Evolutionary conservation across 495 filamentous ascomycete genomes (phyloP).

Genomic region (Niebla homalea): DNA sequence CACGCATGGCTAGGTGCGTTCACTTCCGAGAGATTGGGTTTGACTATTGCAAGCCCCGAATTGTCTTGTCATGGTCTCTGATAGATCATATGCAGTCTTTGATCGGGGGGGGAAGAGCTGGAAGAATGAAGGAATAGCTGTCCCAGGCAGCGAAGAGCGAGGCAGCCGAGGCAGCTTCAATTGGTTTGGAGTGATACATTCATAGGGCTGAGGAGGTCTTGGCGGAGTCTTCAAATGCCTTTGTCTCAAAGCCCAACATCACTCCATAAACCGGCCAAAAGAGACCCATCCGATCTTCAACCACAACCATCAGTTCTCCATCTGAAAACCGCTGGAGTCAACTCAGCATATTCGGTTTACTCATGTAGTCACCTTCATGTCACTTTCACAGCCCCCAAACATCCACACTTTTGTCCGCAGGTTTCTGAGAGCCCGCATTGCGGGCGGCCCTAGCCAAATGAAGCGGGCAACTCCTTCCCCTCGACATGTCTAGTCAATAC

Average conservation of each 20-base stretch:
- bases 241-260: background rate
- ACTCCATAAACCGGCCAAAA: background rate
- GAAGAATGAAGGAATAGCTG: background rate
- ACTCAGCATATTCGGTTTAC: background rate
- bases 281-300: background rate
- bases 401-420: background rate
- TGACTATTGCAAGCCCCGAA: background rate
- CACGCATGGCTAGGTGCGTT: constrained; percentile 40
- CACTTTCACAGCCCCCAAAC: background rate
- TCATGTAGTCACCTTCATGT: background rate
- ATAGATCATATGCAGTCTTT: too few species aligned
- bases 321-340: background rate
- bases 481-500: constrained; percentile 13
- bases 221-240: background rate
- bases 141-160: background rate
- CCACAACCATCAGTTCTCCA: background rate
- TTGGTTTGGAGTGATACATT: background rate
- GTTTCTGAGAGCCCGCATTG: constrained; percentile 2
- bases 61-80: too few species aligned
- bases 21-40: background rate
- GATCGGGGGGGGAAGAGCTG: background rate
- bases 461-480: background rate
- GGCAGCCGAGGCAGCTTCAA: background rate
- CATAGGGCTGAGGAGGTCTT: background rate
- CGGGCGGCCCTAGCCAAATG: background rate